Evolutionary conservation across 2,329 filamentous ascomycete species (phyloP).

Genomic region (Aspergillus tamarii): DNA sequence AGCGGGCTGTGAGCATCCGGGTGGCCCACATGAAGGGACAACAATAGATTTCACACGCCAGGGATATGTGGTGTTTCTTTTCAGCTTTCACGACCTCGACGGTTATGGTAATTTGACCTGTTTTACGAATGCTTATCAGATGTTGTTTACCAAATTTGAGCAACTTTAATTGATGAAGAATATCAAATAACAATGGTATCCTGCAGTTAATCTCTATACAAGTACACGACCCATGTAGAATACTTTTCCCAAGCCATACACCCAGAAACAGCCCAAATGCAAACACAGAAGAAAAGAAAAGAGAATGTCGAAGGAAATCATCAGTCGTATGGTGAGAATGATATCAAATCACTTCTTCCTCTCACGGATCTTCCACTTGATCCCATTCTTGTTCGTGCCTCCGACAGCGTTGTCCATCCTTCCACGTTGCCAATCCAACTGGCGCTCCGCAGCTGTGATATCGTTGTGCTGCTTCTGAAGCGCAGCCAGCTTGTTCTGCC

Average conservation of each 20-base stretch:
- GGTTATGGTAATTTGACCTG: conserved; percentile 2
- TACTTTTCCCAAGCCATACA: conserved; percentile 22
- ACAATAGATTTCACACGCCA: conserved; percentile 11
- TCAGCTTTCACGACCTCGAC: not conserved
- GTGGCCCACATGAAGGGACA: conserved; percentile 51
- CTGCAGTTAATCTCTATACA: conserved; percentile 12
- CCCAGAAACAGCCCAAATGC: conserved; percentile 4
- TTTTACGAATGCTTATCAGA: conserved; percentile 2
- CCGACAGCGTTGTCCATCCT: conserved; percentile 64
- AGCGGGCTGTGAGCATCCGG: conserved; percentile 70
- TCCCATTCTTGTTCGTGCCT: conserved; percentile 65
- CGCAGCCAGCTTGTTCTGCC: conserved; percentile 54
- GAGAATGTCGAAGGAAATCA: conserved; percentile 2
- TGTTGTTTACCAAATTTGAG: not conserved
- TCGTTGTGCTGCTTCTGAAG: conserved; percentile 59
- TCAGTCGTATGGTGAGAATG: conserved; percentile 3
- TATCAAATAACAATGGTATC: conserved; percentile 22
- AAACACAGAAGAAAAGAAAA: not conserved
- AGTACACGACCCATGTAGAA: conserved; percentile 10
- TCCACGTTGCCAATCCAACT: conserved; percentile 62
- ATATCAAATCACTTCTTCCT: conserved; percentile 49
- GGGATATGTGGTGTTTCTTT: not conserved
- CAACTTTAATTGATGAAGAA: conserved; percentile 1
- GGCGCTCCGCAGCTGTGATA: conserved; percentile 58
- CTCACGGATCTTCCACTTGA: conserved; percentile 67